Percentiles rank a stretch among this genome's conserved stretches.
Evolutionary conservation across 768 basidiomycete genomes (phyloP).

Genomic region (Suillus sp.): DNA sequence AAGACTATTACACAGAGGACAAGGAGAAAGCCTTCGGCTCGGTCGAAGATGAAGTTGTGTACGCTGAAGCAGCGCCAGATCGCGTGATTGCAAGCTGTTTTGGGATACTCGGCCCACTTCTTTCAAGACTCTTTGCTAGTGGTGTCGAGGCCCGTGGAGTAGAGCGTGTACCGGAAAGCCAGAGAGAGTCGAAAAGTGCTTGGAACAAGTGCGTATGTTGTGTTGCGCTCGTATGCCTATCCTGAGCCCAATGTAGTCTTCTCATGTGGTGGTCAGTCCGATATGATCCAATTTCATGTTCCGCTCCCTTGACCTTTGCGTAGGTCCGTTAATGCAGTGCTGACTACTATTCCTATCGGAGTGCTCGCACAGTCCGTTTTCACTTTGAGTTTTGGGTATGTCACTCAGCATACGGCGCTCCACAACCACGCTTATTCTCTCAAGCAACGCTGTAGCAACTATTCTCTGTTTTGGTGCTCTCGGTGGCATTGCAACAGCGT

Average conservation of each 20-base stretch:
- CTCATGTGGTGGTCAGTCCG: constrained; percentile 47
- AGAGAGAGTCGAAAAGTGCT: too few species aligned
- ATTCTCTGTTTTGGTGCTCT: too few species aligned
- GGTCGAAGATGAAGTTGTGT: not conserved
- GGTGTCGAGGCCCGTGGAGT: constrained; percentile 61
- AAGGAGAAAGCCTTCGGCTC: constrained; percentile 22
- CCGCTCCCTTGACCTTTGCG: not conserved
- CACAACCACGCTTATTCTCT: not conserved
- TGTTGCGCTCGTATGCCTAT: not conserved
- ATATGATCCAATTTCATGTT: not conserved
- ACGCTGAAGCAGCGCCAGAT: constrained; percentile 30
- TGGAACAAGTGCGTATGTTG: too few species aligned
- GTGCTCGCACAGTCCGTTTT: constrained; percentile 50
- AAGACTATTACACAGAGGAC: constrained; percentile 17
- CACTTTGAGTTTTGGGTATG: constrained; percentile 49
- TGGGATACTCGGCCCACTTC: constrained; percentile 30
- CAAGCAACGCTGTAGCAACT: constrained; percentile 43
- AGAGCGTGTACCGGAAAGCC: constrained; percentile 54
- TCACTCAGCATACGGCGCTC: constrained; percentile 7
- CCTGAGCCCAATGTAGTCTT: constrained; percentile 30
- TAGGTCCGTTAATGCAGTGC: constrained; percentile 50
- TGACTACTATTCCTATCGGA: constrained; percentile 53
- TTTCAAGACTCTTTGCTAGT: constrained; percentile 44
- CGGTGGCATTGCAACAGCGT: too few species aligned
- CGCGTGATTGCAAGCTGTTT: constrained; percentile 33